phyloP scores from a whole-genome alignment of 768 basidiomycete species.

The Sistotremastrum niveocremeum region DNA sequence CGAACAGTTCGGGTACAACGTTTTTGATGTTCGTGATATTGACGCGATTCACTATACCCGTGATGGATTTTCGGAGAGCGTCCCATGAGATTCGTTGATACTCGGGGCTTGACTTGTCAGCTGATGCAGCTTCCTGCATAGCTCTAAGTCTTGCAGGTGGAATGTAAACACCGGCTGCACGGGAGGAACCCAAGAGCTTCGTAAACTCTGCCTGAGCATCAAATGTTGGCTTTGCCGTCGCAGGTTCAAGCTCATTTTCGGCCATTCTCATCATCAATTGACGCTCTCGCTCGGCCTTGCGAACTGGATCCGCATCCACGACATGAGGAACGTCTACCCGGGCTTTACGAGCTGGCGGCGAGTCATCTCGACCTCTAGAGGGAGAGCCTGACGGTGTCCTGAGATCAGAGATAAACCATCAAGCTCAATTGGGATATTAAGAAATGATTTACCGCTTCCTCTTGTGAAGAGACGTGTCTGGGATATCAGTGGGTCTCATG shows the following conservation, averaged over 20 bases:
- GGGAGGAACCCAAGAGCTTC: conserved; percentile 57
- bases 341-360: conserved; percentile 18
- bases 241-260: conserved; percentile 51
- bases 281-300: conserved; percentile 64
- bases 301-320: conserved; percentile 62
- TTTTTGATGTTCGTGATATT: conserved; percentile 94
- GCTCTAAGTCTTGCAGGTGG: conserved; percentile 89
- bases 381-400: too few relatives aligned
- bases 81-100: conserved; percentile 97
- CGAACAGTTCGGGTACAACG: conserved; percentile 80
- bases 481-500: too few relatives aligned
- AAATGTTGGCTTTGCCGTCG: conserved; percentile 41
- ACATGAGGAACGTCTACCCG: conserved; percentile 35
- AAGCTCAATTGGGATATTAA: too few relatives aligned
- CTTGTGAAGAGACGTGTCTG: too few relatives aligned
- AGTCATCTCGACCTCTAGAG: background rate
- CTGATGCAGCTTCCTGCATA: conserved; percentile 68
- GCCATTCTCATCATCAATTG: conserved; percentile 63
- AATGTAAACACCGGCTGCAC: conserved; percentile 91
- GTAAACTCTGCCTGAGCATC: conserved; percentile 82
- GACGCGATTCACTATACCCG: conserved; percentile 99
- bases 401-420: too few relatives aligned
- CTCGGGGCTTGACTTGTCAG: conserved; percentile 75
- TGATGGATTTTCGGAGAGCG: conserved; percentile 91
- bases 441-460: too few relatives aligned